Evolutionary conservation across 2,329 filamentous ascomycete species (phyloP), one percentile per base, ranked within the genome.

Genomic region (Botrytis galanthina): DNA sequence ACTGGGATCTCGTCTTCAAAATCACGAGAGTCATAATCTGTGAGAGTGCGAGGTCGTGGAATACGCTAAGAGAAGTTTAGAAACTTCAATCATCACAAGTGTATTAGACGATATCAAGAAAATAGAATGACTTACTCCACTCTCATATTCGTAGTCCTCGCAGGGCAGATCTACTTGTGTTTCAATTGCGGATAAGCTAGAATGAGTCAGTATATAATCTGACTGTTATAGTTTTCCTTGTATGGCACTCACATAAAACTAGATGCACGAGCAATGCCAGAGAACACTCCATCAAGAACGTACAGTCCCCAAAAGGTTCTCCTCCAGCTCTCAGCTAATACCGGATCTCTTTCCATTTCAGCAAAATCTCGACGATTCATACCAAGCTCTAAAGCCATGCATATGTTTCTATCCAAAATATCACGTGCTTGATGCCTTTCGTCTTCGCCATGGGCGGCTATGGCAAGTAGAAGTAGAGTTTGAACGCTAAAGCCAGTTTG

Each of bases 361-460:
- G 90, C 86, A 77, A 88, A 93, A 0, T 86, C 84, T 32, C 83
- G 81, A 1, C 83, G 84, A 73, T 92, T 85, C 84, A 93, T 86
- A 1, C 88, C 87, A 3, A 93, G 80, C 9, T 89, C 84, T 2
- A 92, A 81, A 0, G 90, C 90, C 48, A 92, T 76, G 5, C 86
- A 83, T 18, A 88, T 86, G 0, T 91, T 90, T 22, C 83, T 82
- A 18, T 85, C 82, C 70, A 84, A 78, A 44, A 83, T 74, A 0
- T 51, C 32, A 14, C 80, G 77, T 0, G 81, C 77, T 12, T 79
- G 74, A 0, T 73, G 51, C 9, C 78, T 78, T 1, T 80, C 74
- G 16, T 79, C 78, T 12, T 79, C 74, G 77, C 82, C 84, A 48
- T 84, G 84, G 0, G 82, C 59, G 1, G 78, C 80, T 1, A 84